Conservation (phyloP, 2,329 filamentous ascomycete species). For the Fusarium nygamai region DNA sequence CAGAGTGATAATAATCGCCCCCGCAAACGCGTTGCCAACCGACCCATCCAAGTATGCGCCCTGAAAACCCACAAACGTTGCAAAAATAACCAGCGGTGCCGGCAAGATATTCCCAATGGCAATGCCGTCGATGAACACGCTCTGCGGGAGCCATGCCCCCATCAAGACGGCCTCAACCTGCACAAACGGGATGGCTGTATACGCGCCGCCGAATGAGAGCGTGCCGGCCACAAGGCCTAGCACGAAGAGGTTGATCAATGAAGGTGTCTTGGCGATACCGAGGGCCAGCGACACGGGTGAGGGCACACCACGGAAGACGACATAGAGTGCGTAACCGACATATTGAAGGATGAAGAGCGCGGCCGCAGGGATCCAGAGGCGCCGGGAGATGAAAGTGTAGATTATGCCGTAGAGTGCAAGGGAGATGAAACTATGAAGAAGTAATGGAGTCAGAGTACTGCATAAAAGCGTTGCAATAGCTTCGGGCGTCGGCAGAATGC, state of each 20-base stretch:
- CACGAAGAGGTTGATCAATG: not conserved
- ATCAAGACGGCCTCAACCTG: not conserved
- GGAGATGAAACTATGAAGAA: not conserved
- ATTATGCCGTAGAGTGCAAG: not conserved
- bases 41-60: not conserved
- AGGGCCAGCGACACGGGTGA: not conserved
- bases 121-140: not conserved
- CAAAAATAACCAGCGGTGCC: not conserved
- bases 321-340: not conserved
- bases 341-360: not conserved
- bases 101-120: not conserved
- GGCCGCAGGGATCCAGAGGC: not conserved
- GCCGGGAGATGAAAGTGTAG: not conserved
- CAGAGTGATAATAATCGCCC: not conserved
- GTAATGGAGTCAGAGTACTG: not conserved
- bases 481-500: not conserved
- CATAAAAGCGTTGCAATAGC: not conserved
- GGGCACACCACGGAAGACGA: not conserved
- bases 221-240: not conserved
- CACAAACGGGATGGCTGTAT: not conserved
- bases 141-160: not conserved
- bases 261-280: not conserved
- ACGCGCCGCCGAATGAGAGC: not conserved
- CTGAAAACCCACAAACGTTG: not conserved
- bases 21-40: not conserved